These are phyloP conservation scores for Orbilia quercus DNA, from an alignment of 2,329 filamentous ascomycete genomes.

Conservation along the genomic window DNA sequence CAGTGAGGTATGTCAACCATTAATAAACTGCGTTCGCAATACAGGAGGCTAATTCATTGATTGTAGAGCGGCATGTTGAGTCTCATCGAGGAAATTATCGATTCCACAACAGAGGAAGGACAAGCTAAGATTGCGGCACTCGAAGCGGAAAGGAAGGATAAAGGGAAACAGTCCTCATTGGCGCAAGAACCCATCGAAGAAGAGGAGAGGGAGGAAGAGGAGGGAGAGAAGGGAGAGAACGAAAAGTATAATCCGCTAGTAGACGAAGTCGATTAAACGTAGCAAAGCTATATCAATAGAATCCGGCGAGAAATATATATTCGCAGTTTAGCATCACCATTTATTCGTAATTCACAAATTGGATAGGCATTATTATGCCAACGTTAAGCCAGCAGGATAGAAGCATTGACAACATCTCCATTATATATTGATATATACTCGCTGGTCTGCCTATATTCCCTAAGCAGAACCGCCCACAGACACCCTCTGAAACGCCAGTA, in stretches of 20 bases:
- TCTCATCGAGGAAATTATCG: constrained; percentile 91
- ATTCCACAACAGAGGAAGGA: constrained; percentile 90
- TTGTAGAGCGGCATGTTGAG: constrained; percentile 82
- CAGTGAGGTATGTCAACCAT: constrained; percentile 70
- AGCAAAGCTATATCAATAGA: background rate
- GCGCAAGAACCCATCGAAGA: constrained; percentile 39
- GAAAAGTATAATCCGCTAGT: constrained; percentile 36
- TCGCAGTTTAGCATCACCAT: background rate
- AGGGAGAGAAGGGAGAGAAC: constrained; percentile 44
- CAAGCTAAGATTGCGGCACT: constrained; percentile 80
- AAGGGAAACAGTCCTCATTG: constrained; percentile 59
- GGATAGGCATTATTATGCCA: too few relatives aligned
- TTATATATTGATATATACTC: background rate
- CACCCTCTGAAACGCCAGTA: constrained; percentile 26
- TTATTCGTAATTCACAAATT: constrained; percentile 1
- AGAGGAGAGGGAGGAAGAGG: too few relatives aligned
- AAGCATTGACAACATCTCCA: too few relatives aligned
- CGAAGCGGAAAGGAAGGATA: constrained; percentile 77
- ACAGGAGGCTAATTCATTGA: constrained; percentile 40
- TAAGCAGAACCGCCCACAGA: background rate
- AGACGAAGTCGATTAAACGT: constrained; percentile 29
- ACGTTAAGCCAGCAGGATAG: background rate
- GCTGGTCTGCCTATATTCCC: background rate
- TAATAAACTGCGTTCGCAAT: constrained; percentile 61
- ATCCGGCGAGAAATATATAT: background rate